Base-by-base conservation (phyloP, 768 basidiomycete species). In the Lanmaoa pseudosensibilis region DNA sequence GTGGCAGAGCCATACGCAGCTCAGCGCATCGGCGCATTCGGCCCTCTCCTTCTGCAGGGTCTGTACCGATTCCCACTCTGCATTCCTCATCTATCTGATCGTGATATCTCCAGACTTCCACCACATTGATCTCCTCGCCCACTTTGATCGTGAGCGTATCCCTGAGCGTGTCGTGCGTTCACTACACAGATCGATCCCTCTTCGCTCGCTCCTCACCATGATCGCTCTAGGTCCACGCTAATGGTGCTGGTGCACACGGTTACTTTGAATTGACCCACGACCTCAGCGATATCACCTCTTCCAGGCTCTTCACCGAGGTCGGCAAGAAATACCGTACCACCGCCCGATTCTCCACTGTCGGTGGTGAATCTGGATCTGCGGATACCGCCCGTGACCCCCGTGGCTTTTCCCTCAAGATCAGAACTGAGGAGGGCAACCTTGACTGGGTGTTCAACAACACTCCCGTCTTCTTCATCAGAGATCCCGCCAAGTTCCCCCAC, bases 371-470 rank as follows among this genome's bases (percentile, higher is more conserved):
- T 37, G 95, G 95, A 16, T 92, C 90, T 48, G 86, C 94, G 18
- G 95, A 98, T 65, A 90, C 85, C n/a, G 90, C 90, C 55, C 88
- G 94, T 58, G 94, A 98, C 65, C 92, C 93, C 25, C 87, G 93
- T 76, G 96, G 96, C 2, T 98, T 97, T 67, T 89, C 96, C 5
- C 69, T 90, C 74, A 90, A 95, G 75, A 80, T 98, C 60, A 90
- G 84, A 72, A 94, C 96, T 0, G 85, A 92, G 3, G 83, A 97
- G 71, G 96, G 96, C 19, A 95, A 92, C 78, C 84, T 85, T 73
- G 94, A 97, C 71, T 90, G 90, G 81, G 94, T 94, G 65, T 83
- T 88, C 84, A 92, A 93, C 77, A 93, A 94, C 77, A 92, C 90
- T 15, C 92, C 94, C 46, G 81, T 95, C 62, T 94, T 94, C 84